Base-by-base conservation (phyloP, 495 filamentous ascomycete species). In the Aspergillus avenaceus region DNA sequence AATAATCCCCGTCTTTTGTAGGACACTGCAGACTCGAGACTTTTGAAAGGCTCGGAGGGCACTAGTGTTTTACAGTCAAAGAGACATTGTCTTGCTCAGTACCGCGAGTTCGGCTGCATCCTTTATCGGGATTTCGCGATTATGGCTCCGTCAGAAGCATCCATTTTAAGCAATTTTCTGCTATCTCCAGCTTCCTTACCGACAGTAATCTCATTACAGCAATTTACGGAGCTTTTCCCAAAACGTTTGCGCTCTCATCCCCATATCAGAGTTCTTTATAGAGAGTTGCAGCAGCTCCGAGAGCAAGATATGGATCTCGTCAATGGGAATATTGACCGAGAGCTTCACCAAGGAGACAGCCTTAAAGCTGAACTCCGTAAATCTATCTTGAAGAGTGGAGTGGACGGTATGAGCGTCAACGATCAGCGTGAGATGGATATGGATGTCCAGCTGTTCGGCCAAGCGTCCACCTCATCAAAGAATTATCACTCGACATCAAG, bases 221-320 rank as follows among this genome's bases (percentile, higher is more conserved):
- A 88, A 53, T 95, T 95, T 71, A 82, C 80, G 24, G 77, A 83
- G 23, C 72, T 93, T 29, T 93, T 96, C 53, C 90, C 90, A 2
- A 80, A 75, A 37, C 67, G 80, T 4, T 74, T 85, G 49, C 86
- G 83, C 45, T 72, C 76, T 27, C 86, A 88, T 34, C 84, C 88
- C 0, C 84, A 88, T 50, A 79, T 95, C 49, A 79, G 79, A 49
- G 72, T 75, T 4, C 71, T 96, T n/a, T 96, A 93, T 58, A 80
- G 85, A 9, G 87, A 92, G 65, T 72, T 95, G 11, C 85, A 91
- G 56, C 76, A 82, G 40, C 77, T 85, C 50, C 79, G 90, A 14
- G 81, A 84, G 49, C 76, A 82, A 36, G 72, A 87, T 32, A 79
- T 86, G 52, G 84, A 90, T 54, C 66, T 70, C 11, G 82, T 95